Evolutionary conservation across 495 filamentous ascomycete species (phyloP).

Genomic region (Podospora tetraspora): DNA sequence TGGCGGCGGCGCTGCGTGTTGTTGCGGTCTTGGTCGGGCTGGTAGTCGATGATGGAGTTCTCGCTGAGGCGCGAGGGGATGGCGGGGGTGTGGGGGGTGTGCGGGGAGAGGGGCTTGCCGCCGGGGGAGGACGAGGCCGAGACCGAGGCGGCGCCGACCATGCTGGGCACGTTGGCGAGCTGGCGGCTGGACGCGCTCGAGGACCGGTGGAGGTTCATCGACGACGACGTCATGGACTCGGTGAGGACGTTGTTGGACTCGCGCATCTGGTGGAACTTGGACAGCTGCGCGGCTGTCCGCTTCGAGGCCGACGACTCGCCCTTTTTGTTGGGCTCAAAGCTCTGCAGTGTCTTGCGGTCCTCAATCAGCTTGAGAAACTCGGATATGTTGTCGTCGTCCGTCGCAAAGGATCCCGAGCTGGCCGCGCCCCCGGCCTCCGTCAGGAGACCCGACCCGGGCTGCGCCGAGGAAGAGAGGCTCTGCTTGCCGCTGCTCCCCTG

Average conservation of each 20-base stretch:
- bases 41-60: constrained; percentile 76
- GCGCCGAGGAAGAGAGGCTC: constrained; percentile 76
- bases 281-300: constrained; percentile 63
- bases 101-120: constrained; percentile 82
- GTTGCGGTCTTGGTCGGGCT: constrained; percentile 21
- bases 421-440: constrained; percentile 63
- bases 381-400: constrained; percentile 85
- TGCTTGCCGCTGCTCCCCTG: constrained; percentile 80
- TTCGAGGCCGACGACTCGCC: constrained; percentile 54
- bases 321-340: constrained; percentile 54
- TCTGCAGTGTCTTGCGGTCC: constrained; percentile 69
- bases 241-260: constrained; percentile 81
- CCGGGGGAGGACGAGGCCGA: constrained; percentile 80
- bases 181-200: constrained; percentile 81
- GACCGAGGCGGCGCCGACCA: constrained; percentile 75
- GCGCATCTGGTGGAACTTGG: constrained; percentile 74
- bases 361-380: constrained; percentile 88
- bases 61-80: constrained; percentile 89
- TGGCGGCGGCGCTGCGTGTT: constrained; percentile 19
- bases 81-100: constrained; percentile 90
- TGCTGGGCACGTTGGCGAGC: constrained; percentile 73
- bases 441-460: constrained; percentile 79
- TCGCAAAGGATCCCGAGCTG: constrained; percentile 74
- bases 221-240: constrained; percentile 83
- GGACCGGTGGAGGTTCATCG: constrained; percentile 73